Conservation (phyloP, 2,329 filamentous ascomycete genomes). For the Cryphonectria radicalis region DNA sequence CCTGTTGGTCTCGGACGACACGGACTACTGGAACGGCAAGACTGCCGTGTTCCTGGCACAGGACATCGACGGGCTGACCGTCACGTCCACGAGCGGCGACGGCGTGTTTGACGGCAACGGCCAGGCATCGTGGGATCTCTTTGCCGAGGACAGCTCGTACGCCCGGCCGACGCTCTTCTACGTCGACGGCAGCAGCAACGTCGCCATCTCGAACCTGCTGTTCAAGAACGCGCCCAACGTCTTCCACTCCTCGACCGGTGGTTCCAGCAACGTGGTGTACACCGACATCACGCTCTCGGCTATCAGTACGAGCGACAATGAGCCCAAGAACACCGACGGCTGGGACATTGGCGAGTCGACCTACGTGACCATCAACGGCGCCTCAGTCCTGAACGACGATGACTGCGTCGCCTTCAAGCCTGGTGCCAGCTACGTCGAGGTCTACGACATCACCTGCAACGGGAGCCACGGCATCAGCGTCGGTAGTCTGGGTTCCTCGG, state of each 20-base stretch:
- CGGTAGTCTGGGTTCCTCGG: constrained; percentile 47
- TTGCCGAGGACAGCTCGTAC: constrained; percentile 44
- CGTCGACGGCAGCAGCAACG: constrained; percentile 42
- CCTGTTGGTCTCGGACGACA: constrained; percentile 44
- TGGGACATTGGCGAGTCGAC: constrained; percentile 46
- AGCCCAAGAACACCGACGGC: constrained; percentile 48
- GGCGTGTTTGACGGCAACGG: constrained; percentile 53
- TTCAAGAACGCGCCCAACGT: constrained; percentile 51
- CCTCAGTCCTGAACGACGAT: constrained; percentile 46
- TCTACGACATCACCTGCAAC: constrained; percentile 47
- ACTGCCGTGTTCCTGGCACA: constrained; percentile 45
- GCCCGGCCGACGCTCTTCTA: constrained; percentile 47
- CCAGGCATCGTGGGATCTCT: constrained; percentile 46
- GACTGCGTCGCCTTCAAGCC: constrained; percentile 52
- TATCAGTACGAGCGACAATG: constrained; percentile 43
- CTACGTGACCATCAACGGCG: constrained; percentile 42
- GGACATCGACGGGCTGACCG: constrained; percentile 42
- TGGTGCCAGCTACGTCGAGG: constrained; percentile 44
- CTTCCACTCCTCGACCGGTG: constrained; percentile 46
- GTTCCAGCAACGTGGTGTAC: constrained; percentile 42
- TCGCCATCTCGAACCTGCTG: constrained; percentile 43
- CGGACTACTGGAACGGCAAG: constrained; percentile 47
- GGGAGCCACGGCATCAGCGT: constrained; percentile 53
- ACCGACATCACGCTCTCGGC: constrained; percentile 44
- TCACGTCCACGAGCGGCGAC: constrained; percentile 44